Evolutionary conservation across 352 stramenopile genomes (phyloP).

Genomic region (Globisporangium mamillatum): DNA sequence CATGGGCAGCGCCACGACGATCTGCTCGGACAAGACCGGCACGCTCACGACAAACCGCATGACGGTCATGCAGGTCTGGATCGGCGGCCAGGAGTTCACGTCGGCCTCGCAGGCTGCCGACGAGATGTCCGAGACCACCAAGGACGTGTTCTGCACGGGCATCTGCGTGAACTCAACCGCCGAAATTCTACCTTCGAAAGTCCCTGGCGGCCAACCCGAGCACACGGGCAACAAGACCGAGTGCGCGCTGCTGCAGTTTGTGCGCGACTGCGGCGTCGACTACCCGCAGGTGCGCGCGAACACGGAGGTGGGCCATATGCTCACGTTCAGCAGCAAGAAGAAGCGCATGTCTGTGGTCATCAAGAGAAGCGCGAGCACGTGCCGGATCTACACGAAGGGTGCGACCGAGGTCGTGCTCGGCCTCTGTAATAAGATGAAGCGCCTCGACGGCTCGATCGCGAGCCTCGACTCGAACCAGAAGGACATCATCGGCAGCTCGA

Average conservation of each 20-base stretch:
- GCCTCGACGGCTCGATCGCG: slow-evolving; percentile 54
- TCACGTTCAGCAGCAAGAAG: slow-evolving; percentile 83
- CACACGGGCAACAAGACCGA: slow-evolving; percentile 86
- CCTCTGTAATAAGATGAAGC: slow-evolving; percentile 67
- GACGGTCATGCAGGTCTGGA: slow-evolving; percentile 92
- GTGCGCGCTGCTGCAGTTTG: slow-evolving; percentile 69
- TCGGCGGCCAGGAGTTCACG: slow-evolving; percentile 59
- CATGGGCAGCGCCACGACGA: slow-evolving; percentile 94
- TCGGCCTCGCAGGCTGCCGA: slow-evolving; percentile 41
- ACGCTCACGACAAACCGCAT: slow-evolving; percentile 97
- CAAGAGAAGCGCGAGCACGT: slow-evolving; percentile 38
- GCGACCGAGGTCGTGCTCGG: slow-evolving; percentile 73
- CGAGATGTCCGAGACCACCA: slow-evolving; percentile 60
- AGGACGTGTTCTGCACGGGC: slow-evolving; percentile 67
- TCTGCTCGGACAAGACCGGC: slow-evolving; percentile 96
- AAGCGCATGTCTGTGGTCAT: slow-evolving; percentile 83
- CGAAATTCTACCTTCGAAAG: slow-evolving; percentile 58
- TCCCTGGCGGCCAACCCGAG: slow-evolving; percentile 48
- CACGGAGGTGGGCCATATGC: slow-evolving; percentile 68
- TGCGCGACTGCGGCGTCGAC: slow-evolving; percentile 66
- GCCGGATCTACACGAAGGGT: slow-evolving; percentile 75
- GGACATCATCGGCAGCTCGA: slow-evolving; percentile 53
- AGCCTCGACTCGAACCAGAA: slow-evolving; percentile 50
- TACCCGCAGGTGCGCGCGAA: slow-evolving; percentile 47
- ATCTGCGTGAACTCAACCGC: slow-evolving; percentile 75